Evolutionary conservation across 305 asterid species (phyloP), one percentile per base, ranked within the genome.

Genomic region (Solanum chacoense): DNA sequence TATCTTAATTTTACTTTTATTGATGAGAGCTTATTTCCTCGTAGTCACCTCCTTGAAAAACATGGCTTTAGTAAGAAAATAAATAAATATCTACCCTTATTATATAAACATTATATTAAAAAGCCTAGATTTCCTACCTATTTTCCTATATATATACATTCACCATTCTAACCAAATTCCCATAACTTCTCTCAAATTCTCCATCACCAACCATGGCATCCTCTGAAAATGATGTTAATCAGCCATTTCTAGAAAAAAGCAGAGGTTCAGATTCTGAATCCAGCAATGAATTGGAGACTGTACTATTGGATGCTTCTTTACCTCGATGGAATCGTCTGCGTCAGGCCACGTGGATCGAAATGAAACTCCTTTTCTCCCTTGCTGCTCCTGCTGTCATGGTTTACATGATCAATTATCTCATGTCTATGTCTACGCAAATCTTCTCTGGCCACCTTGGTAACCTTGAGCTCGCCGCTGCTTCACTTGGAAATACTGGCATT

Each of bases 391-490:
- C 92, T 1, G 81, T 87, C 2, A 65, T 88, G 20, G 90, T 89
- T 4, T 89, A 89, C 86, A 40, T 91, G 86, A 87, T 89, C 34
- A 89, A 89, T 11, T 91, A 71, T 31, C 40, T 88, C 59, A 89
- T 91, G 91, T 87, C 89, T 7, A 87, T 81, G 71, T 78, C 88
- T 26, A 91, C 92, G 2, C 91, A 91, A 72, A 89, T 91, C 42
- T 85, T 88, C 79, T 69, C 90, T n/a, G 90, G 92, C 37, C 89
- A 89, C 72, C 90, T 91, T 55, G 91, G 92, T 40, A 91, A 89
- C 69, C 91, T 91, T 65, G 89, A 91, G n/a, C 91, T 89, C 29
- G 91, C 91, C 0, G 92, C 90, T 76, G 87, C 87, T 28, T 89
- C 90, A 34, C 89, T 91, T 18, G 91, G 91, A 3, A 89, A 89